These are phyloP conservation scores for Coix lacrymajobi DNA, from an alignment of 176 grass and related monocot species.

Conservation along the genomic window DNA sequence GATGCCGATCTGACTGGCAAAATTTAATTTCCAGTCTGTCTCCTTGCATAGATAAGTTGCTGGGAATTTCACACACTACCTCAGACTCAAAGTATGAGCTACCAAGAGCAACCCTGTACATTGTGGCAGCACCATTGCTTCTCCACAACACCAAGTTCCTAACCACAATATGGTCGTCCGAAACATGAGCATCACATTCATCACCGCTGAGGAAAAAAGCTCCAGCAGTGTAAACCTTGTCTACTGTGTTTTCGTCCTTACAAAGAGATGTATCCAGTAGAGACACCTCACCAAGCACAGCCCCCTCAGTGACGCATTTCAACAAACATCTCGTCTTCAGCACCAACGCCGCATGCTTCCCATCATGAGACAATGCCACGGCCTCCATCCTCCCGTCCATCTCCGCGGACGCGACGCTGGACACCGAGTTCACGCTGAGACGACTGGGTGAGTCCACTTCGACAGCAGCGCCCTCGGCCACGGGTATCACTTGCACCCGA, in stretches of 20 bases:
- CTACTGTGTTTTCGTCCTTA: conserved; percentile 28
- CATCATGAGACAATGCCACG: conserved; percentile 48
- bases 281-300: conserved; percentile 53
- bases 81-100: conserved; percentile 47
- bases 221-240: conserved; percentile 41
- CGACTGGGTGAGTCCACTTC: conserved; percentile 25
- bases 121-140: conserved; percentile 48
- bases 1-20: conserved; percentile 41
- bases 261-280: conserved; percentile 39
- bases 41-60: conserved; percentile 20
- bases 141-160: conserved; percentile 61
- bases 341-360: conserved; percentile 58
- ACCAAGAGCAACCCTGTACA: conserved; percentile 56
- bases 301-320: conserved; percentile 51
- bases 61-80: conserved; percentile 55
- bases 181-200: conserved; percentile 22
- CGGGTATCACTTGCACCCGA: conserved; percentile 37
- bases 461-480: conserved; percentile 21
- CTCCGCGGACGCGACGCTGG: conserved; percentile 22
- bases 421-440: conserved; percentile 28
- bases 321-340: conserved; percentile 65
- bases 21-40: conserved; percentile 40
- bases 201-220: conserved; percentile 42
- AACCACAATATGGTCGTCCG: conserved; percentile 17
- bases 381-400: conserved; percentile 36